Evolutionary conservation across 805 yeast species (phyloP).

Genomic region (Ogataea pignaliae): DNA sequence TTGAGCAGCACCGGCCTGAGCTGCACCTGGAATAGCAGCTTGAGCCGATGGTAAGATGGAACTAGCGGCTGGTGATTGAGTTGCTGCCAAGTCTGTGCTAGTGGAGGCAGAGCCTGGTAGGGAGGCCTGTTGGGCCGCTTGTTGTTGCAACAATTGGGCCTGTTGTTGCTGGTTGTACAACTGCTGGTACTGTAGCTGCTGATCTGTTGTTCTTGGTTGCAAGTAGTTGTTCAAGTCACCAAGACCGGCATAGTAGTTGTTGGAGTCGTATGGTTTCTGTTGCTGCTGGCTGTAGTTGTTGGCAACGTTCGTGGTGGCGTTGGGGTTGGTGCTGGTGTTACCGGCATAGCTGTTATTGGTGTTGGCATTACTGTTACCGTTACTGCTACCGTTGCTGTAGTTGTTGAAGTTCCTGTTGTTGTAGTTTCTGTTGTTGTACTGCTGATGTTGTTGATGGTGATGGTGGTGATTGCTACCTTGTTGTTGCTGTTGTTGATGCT

Average conservation of each 20-base stretch:
- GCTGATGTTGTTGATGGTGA: slow-evolving; percentile 9
- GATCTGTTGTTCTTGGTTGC: slow-evolving; percentile 22
- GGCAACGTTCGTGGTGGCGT: slow-evolving; percentile 13
- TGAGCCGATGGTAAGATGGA: slow-evolving; percentile 15
- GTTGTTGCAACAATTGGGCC: slow-evolving; percentile 11
- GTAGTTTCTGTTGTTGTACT: slow-evolving; percentile 13
- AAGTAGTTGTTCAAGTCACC: slow-evolving; percentile 25
- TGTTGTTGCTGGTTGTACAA: slow-evolving; percentile 18
- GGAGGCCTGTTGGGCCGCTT: slow-evolving; percentile 15
- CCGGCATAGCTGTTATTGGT: slow-evolving; percentile 19
- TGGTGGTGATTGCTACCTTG: neutral
- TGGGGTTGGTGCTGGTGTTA: slow-evolving; percentile 16
- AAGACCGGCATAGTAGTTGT: slow-evolving; percentile 20
- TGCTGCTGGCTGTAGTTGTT: slow-evolving; percentile 15
- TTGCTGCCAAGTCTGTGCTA: slow-evolving; percentile 8
- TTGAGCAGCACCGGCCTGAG: slow-evolving; percentile 12
- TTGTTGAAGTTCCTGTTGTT: slow-evolving; percentile 21
- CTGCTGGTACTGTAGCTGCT: slow-evolving; percentile 23
- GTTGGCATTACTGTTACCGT: slow-evolving; percentile 18
- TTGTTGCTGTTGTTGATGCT: slow-evolving; percentile 7
- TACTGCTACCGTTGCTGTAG: slow-evolving; percentile 11
- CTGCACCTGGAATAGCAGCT: slow-evolving; percentile 13
- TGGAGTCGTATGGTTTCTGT: slow-evolving; percentile 14
- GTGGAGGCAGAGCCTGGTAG: slow-evolving; percentile 12
- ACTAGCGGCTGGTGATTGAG: slow-evolving; percentile 19